Percentiles rank a stretch among this genome's conserved stretches.
phyloP scores from a whole-genome alignment of 495 filamentous ascomycete genomes.

The Bacidia rubella region DNA sequence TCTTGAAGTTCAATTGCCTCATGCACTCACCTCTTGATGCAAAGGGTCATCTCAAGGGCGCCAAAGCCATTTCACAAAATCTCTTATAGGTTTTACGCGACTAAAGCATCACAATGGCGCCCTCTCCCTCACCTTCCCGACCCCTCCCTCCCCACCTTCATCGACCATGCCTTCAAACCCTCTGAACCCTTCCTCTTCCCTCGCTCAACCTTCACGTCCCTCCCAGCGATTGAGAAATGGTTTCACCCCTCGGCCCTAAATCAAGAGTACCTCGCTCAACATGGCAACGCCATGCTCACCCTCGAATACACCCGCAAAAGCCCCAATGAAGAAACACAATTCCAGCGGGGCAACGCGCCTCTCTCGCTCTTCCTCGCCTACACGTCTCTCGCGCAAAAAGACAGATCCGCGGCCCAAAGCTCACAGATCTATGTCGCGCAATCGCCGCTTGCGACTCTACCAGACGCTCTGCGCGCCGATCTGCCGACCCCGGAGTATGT shows the following conservation, averaged over 20 bases:
- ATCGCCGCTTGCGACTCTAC: constrained; percentile 52
- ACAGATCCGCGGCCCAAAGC: not conserved
- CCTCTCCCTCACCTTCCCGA: constrained; percentile 8
- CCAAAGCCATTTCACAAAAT: not conserved
- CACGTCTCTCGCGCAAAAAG: constrained; percentile 23
- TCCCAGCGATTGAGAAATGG: constrained; percentile 44
- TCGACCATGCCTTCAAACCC: constrained; percentile 31
- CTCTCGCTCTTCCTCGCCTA: constrained; percentile 44
- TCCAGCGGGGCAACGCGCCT: constrained; percentile 44
- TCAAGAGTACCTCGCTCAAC: constrained; percentile 32
- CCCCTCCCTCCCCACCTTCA: constrained; percentile 29
- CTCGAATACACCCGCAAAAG: constrained; percentile 39
- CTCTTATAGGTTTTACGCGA: not conserved
- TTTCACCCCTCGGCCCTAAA: constrained; percentile 34
- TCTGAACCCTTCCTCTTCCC: constrained; percentile 37
- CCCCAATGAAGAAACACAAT: constrained; percentile 17
- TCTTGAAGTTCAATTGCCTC: too few relatives aligned
- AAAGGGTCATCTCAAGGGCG: not conserved
- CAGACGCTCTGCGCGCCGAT: constrained; percentile 44
- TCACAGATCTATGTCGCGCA: constrained; percentile 70
- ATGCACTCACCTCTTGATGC: too few relatives aligned
- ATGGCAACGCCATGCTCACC: constrained; percentile 39
- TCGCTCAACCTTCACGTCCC: constrained; percentile 25
- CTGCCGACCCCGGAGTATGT: constrained; percentile 58
- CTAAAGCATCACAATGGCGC: constrained; percentile 5